Evolutionary conservation across 768 basidiomycete species (phyloP).

Genomic region (Pholiota conissans): DNA sequence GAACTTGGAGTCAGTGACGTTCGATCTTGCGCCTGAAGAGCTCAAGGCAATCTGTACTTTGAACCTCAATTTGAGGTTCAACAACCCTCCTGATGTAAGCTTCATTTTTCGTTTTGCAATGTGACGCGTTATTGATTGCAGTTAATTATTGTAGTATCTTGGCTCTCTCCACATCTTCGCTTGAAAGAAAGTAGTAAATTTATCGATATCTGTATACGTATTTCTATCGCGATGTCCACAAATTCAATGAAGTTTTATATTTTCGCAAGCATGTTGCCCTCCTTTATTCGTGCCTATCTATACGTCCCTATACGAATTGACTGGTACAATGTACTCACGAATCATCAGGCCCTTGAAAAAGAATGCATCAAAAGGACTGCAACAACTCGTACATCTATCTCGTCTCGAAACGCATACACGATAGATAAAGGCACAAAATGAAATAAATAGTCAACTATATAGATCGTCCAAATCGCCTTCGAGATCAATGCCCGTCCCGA

Average conservation of each 20-base stretch:
- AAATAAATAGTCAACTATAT: not conserved
- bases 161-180: constrained; percentile 28
- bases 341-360: no score
- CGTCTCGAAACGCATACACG: no score
- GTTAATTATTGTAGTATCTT: constrained; percentile 20
- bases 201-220: no score
- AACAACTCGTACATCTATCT: no score
- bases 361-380: no score
- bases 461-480: not conserved
- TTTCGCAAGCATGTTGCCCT: no score
- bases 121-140: not conserved
- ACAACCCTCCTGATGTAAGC: constrained; percentile 29
- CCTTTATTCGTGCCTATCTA: no score
- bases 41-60: constrained; percentile 56
- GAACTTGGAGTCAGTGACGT: constrained; percentile 44
- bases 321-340: no score
- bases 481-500: not conserved
- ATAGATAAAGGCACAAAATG: no score
- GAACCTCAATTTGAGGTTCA: constrained; percentile 42
- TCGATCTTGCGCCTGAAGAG: constrained; percentile 57
- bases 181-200: constrained; percentile 1
- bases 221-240: no score
- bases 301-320: no score
- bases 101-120: not conserved
- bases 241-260: no score